These are phyloP conservation scores for Lonicera japonica DNA, from an alignment of 129 eudicot species.

Conservation along the genomic window DNA sequence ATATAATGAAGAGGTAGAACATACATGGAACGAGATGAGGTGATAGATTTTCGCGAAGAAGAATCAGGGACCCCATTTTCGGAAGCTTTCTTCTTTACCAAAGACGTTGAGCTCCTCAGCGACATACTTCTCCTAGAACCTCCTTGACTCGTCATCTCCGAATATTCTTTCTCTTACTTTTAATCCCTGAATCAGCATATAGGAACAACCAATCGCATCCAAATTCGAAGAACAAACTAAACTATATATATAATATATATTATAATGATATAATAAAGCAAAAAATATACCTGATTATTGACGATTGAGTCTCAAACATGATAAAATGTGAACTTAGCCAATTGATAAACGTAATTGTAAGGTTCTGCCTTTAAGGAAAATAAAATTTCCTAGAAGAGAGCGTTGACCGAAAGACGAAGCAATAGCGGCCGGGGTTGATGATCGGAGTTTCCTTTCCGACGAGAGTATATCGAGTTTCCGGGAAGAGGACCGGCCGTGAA, in stretches of 20 bases:
- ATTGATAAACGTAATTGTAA: too few species aligned
- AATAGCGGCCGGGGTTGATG: neutral
- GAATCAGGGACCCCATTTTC: slow-evolving; percentile 16
- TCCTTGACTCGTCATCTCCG: slow-evolving; percentile 62
- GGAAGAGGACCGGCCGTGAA: slow-evolving; percentile 22
- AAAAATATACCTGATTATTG: neutral
- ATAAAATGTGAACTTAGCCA: neutral
- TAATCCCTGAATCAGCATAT: neutral
- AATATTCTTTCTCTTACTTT: neutral
- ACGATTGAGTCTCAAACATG: slow-evolving; percentile 1
- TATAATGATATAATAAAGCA: neutral
- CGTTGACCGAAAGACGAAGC: neutral
- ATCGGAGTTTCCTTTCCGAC: neutral
- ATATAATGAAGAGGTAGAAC: slow-evolving; percentile 1
- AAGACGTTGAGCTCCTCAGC: slow-evolving; percentile 41
- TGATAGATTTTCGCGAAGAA: slow-evolving; percentile 40
- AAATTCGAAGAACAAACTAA: neutral
- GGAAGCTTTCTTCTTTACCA: slow-evolving; percentile 30
- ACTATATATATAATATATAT: too few species aligned
- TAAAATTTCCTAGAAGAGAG: too few species aligned
- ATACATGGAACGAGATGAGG: slow-evolving; percentile 61
- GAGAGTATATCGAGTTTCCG: slow-evolving; percentile 4
- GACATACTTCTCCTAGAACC: slow-evolving; percentile 68
- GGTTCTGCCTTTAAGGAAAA: too few species aligned
- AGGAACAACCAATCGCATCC: neutral